These are phyloP conservation scores for Boletus subparvulus DNA, from an alignment of 768 basidiomycete species.

Conservation along the genomic window DNA sequence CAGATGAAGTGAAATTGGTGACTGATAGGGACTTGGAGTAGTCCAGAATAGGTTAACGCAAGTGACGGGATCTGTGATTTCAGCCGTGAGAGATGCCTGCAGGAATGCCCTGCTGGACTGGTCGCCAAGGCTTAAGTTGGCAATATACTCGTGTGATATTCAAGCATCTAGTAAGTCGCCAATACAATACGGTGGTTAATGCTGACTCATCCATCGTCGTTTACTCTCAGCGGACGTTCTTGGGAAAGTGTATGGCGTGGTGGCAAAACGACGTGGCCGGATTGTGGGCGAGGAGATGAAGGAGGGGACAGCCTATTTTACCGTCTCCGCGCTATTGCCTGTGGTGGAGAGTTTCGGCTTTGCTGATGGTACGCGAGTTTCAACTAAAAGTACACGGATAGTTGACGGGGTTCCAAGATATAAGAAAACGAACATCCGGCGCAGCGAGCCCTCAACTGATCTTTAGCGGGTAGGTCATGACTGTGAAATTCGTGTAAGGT, in stretches of 20 bases:
- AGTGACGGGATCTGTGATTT: slow-evolving; percentile 87
- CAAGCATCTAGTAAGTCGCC: slow-evolving; percentile 85
- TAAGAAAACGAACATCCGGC: slow-evolving; percentile 93
- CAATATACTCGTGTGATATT: slow-evolving; percentile 99
- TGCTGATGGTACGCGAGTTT: slow-evolving; percentile 69
- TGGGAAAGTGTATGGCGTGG: slow-evolving; percentile 96
- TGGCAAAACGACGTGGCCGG: slow-evolving; percentile 84
- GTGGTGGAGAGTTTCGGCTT: slow-evolving; percentile 98
- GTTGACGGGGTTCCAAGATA: slow-evolving; percentile 54
- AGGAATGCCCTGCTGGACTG: slow-evolving; percentile 90
- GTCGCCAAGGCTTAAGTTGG: slow-evolving; percentile 95
- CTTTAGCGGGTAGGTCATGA: slow-evolving; percentile 76
- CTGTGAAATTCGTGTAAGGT: not conserved
- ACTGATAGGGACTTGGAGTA: slow-evolving; percentile 33
- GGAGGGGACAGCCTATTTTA: slow-evolving; percentile 94
- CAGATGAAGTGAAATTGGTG: slow-evolving; percentile 1
- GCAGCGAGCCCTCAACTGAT: slow-evolving; percentile 97
- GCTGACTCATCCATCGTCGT: slow-evolving; percentile 7
- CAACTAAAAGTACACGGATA: not conserved
- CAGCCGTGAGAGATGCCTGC: slow-evolving; percentile 86
- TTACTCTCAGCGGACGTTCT: slow-evolving; percentile 79
- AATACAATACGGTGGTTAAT: not conserved
- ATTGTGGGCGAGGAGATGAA: slow-evolving; percentile 99
- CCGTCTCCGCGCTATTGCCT: slow-evolving; percentile 84
- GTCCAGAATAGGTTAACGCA: slow-evolving; percentile 81